A percentile compares a stretch with the other conserved stretches of the same genome.
Conservation (phyloP, 495 filamentous ascomycete genomes). For the Pyrenula massariospora region DNA sequence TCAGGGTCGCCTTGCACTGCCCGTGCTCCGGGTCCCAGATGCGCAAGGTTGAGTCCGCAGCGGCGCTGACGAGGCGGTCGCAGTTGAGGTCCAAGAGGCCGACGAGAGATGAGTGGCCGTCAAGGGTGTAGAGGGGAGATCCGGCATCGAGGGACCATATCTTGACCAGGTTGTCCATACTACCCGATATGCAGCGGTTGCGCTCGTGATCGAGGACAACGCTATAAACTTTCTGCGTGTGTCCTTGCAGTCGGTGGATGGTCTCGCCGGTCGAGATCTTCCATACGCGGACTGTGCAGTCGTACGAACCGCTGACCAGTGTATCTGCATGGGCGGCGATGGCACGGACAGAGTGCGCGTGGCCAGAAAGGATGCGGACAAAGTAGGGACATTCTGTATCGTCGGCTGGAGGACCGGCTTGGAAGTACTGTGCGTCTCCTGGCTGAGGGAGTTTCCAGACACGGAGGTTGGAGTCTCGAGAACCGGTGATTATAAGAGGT, state of each 20-base stretch:
- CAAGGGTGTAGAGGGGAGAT: conserved; percentile 72
- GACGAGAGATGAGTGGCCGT: conserved; percentile 89
- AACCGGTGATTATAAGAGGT: conserved; percentile 93
- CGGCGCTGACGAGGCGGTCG: conserved; percentile 85
- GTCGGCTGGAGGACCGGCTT: conserved; percentile 60
- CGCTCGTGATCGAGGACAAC: conserved; percentile 88
- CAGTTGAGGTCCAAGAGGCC: conserved; percentile 80
- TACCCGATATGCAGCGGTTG: conserved; percentile 93
- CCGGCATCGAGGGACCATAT: conserved; percentile 96
- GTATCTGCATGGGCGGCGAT: conserved; percentile 95
- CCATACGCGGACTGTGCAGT: conserved; percentile 93
- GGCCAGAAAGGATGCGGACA: conserved; percentile 73
- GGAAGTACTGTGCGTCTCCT: conserved; percentile 60
- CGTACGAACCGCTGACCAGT: conserved; percentile 97
- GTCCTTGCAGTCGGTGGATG: conserved; percentile 77
- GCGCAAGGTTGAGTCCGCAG: conserved; percentile 85
- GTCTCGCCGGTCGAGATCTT: conserved; percentile 90
- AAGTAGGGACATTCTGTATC: conserved; percentile 90
- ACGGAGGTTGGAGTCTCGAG: conserved; percentile 84
- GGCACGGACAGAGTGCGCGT: conserved; percentile 90
- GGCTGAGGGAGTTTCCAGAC: conserved; percentile 93
- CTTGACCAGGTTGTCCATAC: conserved; percentile 97
- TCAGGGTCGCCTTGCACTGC: conserved; percentile 77
- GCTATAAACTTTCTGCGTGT: conserved; percentile 91
- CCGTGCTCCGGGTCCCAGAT: conserved; percentile 97